phyloP scores from a whole-genome alignment of 176 grass and related monocot species.

The Melocanna baccifera region DNA sequence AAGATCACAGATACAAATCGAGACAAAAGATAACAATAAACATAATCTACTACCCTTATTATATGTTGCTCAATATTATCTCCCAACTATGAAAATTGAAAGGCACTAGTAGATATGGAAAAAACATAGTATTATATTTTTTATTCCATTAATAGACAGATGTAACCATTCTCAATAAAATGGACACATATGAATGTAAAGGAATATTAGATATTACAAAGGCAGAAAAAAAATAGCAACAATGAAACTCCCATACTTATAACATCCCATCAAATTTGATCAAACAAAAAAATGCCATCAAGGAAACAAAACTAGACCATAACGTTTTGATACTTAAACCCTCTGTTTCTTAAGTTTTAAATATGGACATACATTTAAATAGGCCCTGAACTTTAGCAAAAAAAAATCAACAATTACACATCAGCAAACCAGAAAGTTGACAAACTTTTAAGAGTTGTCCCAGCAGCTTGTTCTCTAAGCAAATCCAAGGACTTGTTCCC shows the following conservation, averaged over 20 bases:
- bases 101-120: not conserved
- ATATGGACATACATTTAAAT: not conserved
- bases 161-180: not conserved
- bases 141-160: not conserved
- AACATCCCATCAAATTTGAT: not conserved
- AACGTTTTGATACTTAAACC: not conserved
- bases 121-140: not conserved
- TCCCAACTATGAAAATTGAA: not conserved
- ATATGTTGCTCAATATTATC: not conserved
- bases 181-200: not conserved
- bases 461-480: constrained; percentile 30
- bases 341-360: not conserved
- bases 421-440: not conserved
- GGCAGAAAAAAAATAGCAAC: no score
- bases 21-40: no score
- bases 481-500: constrained; percentile 19
- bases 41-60: not conserved
- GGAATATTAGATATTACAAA: not conserved
- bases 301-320: not conserved
- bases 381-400: not conserved
- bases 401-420: not conserved
- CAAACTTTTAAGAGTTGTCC: not conserved
- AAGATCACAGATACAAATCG: not conserved
- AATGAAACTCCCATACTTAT: not conserved
- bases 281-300: not conserved